Evolutionary conservation across 441 rosid genomes (phyloP).

Genomic region (Sinapis alba): DNA sequence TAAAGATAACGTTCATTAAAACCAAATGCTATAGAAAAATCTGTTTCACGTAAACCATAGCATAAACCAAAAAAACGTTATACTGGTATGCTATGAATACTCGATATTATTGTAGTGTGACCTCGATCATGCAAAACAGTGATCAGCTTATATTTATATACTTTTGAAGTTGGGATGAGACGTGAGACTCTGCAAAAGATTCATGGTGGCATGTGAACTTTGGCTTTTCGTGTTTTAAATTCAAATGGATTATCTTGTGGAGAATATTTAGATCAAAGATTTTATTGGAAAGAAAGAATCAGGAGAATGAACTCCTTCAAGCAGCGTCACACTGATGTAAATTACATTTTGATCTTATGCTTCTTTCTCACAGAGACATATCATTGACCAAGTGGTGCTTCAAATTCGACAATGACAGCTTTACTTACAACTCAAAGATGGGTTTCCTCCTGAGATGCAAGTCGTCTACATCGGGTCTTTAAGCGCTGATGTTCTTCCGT

Average conservation of each 20-base stretch:
- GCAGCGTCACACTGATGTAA: not conserved
- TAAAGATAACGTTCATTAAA: too few relatives aligned
- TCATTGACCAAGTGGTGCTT: not conserved
- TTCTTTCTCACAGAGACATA: not conserved
- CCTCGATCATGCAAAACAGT: not conserved
- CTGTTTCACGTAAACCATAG: too few relatives aligned
- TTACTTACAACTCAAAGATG: not conserved
- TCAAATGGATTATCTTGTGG: not conserved
- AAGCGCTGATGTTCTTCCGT: not conserved
- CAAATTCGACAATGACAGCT: not conserved
- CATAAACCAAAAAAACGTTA: too few relatives aligned
- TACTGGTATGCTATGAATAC: too few relatives aligned
- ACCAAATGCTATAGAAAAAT: too few relatives aligned
- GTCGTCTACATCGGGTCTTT: not conserved
- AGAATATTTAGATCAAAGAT: not conserved
- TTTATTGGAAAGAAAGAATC: not conserved
- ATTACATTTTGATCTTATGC: not conserved
- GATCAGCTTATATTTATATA: not conserved
- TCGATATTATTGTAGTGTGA: too few relatives aligned
- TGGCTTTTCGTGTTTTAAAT: not conserved
- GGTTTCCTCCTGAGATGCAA: not conserved
- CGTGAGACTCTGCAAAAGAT: not conserved
- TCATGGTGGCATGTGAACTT: slow-evolving; percentile 20
- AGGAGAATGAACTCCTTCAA: not conserved
- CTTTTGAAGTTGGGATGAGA: not conserved